Percentiles rank a stretch among this genome's conserved stretches.
Conservation (phyloP, 768 basidiomycete genomes). For the Leccinum sublutescens region DNA sequence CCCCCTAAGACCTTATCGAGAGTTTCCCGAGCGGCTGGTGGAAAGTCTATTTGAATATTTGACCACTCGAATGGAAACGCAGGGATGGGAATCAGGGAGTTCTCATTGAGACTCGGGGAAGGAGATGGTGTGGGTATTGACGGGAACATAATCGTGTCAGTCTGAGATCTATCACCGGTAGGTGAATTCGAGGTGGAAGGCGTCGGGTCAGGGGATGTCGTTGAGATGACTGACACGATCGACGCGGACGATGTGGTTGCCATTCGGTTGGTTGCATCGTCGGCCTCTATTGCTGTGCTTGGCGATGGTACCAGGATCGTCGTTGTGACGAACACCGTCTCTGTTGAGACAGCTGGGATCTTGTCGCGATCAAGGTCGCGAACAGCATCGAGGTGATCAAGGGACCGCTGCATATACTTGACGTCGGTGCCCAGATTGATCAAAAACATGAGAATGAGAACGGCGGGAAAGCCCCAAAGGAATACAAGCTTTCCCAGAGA, state of each 20-base stretch:
- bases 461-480: conserved; percentile 17
- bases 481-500: conserved; percentile 11
- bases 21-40: conserved; percentile 21
- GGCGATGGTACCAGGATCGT: conserved; percentile 20
- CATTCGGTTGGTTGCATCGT: conserved; percentile 3
- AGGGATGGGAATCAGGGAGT: conserved; percentile 20
- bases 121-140: conserved; percentile 15
- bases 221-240: conserved; percentile 9
- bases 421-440: conserved; percentile 29
- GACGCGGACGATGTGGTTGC: conserved; percentile 6
- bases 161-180: conserved; percentile 12
- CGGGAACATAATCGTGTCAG: conserved; percentile 9
- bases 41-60: conserved; percentile 24
- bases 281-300: neutral
- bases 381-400: conserved; percentile 19
- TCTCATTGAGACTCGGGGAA: conserved; percentile 12
- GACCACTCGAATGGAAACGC: conserved; percentile 30
- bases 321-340: conserved; percentile 33
- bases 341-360: conserved; percentile 4
- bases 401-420: conserved; percentile 23
- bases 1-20: conserved; percentile 29
- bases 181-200: conserved; percentile 6
- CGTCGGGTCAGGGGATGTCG: conserved; percentile 3
- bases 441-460: conserved; percentile 20
- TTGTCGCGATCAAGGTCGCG: conserved; percentile 7